Base-by-base conservation (phyloP, 2,329 filamentous ascomycete species). In the Allantophomopsis cytisporea region DNA sequence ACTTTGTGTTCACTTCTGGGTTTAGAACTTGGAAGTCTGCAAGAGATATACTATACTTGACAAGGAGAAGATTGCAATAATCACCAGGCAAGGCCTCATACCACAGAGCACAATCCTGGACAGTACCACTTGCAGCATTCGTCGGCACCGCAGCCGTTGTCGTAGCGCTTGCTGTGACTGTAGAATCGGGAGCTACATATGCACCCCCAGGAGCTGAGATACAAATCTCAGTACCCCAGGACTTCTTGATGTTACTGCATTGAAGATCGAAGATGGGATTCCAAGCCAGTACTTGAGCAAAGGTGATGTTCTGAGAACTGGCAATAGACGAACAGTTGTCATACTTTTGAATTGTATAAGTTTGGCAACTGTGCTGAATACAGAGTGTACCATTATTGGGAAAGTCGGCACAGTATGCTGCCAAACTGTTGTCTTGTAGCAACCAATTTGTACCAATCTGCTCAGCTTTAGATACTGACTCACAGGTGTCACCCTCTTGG, bases 31-130 rank as follows among this genome's bases (percentile, higher is more conserved):
- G 13, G 35, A 52, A 52, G 44, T 51, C 50, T 2, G 36, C 14
- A 2, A 51, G 38, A 3, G 47, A 38, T 31, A 51, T 49, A 15
- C 34, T 30, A 23, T 45, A 49, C 36, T 47, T 46, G 32, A 52
- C 41, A n/a, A 46, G 37, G 20, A 53, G 21, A 17, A 48, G 31
- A 37, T 49, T 50, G 35, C 51, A 53, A 40, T 50, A 51, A 36
- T 53, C 51, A 31, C 51, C 51, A 2, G 39, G 17, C 14, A 41
- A 30, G 4, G 44, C 49, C 14, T 43, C 31, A 39, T 52, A 53
- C 36, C 41, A 54, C 21, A 37, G 34, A 15, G 46, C 50, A 33
- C 51, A 54, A 7, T 43, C 21, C 3, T 39, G 39, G 23, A 48
- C 46, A 11, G 45, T 34, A 16, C 43, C 46, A 14, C 36, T 31